These are phyloP conservation scores for Achlya hypogyna DNA, from an alignment of 352 stramenopile genomes.

Conservation along the genomic window DNA sequence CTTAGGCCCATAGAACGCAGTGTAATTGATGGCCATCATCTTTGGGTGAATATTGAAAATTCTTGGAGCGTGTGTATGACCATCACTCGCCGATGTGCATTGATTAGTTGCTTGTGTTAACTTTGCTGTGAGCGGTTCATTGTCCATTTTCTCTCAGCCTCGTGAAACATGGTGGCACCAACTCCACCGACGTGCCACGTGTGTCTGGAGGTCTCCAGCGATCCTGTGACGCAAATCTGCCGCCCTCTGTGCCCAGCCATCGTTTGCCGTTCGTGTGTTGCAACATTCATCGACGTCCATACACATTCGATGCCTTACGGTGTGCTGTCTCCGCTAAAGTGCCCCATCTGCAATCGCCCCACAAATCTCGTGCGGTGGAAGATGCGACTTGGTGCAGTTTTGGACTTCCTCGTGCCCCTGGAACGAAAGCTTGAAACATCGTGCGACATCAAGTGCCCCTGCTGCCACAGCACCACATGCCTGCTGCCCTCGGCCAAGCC, in stretches of 20 bases:
- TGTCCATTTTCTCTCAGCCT: too few species aligned
- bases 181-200: neutral
- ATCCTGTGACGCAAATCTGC: neutral
- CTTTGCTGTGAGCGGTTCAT: too few species aligned
- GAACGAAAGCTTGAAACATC: neutral
- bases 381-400: neutral
- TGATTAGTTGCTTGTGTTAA: too few species aligned
- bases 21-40: too few species aligned
- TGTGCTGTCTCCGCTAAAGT: slow-evolving; percentile 3
- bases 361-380: neutral
- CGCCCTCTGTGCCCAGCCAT: neutral
- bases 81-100: too few species aligned
- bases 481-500: neutral
- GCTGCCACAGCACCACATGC: neutral
- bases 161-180: neutral
- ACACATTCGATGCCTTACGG: neutral
- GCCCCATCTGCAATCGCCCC: slow-evolving; percentile 12
- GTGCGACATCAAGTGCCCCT: neutral
- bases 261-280: neutral
- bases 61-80: too few species aligned
- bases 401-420: neutral
- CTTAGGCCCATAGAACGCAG: too few species aligned
- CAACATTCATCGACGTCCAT: neutral
- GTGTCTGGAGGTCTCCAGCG: neutral
- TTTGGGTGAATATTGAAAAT: too few species aligned